Conservation (phyloP, 78 protist genomes). For the Dictyostelium brefeldianum region DNA sequence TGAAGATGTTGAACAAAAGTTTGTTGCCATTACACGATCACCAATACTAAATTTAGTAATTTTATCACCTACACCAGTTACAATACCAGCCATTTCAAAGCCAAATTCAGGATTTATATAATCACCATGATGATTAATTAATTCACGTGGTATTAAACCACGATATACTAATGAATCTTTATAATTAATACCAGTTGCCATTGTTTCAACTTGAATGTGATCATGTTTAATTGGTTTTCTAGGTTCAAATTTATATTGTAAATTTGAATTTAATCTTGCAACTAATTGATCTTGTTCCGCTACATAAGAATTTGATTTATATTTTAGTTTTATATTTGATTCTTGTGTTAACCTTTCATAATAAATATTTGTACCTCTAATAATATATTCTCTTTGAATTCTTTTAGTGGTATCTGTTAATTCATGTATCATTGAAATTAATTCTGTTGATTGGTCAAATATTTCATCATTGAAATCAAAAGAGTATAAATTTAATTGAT, state of each 20-base stretch:
- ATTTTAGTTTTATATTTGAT: neutral
- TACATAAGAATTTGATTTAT: neutral
- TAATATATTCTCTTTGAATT: neutral
- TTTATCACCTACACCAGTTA: neutral
- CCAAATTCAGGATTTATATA: conserved; percentile 19
- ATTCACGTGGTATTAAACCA: conserved; percentile 33
- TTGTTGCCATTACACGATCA: neutral
- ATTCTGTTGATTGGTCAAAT: neutral
- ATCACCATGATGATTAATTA: conserved; percentile 8
- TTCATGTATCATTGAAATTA: neutral
- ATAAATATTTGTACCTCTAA: neutral
- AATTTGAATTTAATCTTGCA: neutral
- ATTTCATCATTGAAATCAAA: conserved; percentile 2
- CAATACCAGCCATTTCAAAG: neutral
- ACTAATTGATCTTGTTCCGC: neutral
- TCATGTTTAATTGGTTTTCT: neutral
- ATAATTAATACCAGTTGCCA: conserved; percentile 46
- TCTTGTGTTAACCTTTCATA: neutral
- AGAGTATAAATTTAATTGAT: neutral
- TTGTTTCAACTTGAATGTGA: conserved; percentile 25
- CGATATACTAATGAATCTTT: conserved; percentile 38
- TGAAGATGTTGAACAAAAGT: neutral
- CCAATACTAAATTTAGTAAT: neutral
- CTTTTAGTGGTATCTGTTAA: neutral
- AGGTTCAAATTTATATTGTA: neutral